Evolutionary conservation across 2,329 filamentous ascomycete genomes (phyloP).

Genomic region (Epichloe amarillans): DNA sequence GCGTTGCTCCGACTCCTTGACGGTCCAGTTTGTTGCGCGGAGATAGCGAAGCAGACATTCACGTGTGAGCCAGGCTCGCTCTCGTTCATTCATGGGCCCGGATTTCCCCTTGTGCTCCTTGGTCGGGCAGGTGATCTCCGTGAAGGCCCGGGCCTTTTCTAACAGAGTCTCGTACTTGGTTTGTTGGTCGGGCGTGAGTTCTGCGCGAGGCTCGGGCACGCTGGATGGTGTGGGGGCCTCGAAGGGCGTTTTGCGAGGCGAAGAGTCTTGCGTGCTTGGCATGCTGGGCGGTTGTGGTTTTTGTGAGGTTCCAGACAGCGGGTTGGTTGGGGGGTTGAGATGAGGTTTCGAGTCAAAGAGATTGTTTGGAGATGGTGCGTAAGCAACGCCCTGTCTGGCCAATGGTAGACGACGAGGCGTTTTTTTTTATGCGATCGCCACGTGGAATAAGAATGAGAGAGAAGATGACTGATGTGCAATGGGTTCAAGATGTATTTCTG

Average conservation of each 20-base stretch:
- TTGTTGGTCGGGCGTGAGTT: slow-evolving; percentile 64
- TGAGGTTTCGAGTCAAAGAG: too few relatives aligned
- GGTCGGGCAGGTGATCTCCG: slow-evolving; percentile 34
- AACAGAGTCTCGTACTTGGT: slow-evolving; percentile 72
- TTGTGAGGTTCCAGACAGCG: neutral
- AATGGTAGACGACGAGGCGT: too few relatives aligned
- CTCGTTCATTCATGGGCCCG: slow-evolving; percentile 59
- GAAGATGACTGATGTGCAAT: too few relatives aligned
- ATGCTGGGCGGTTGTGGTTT: neutral
- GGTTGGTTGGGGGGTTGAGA: neutral
- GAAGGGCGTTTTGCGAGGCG: slow-evolving; percentile 41
- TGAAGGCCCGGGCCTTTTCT: slow-evolving; percentile 56
- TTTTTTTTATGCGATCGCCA: too few relatives aligned
- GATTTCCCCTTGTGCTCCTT: slow-evolving; percentile 42
- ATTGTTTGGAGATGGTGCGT: too few relatives aligned
- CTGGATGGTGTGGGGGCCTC: slow-evolving; percentile 41
- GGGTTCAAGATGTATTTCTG: too few relatives aligned
- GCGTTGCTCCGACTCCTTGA: slow-evolving; percentile 63
- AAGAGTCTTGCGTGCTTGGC: neutral
- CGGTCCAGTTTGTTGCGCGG: slow-evolving; percentile 82
- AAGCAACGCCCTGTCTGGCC: too few relatives aligned
- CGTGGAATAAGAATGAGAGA: too few relatives aligned
- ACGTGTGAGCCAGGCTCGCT: slow-evolving; percentile 80
- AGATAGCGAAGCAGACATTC: slow-evolving; percentile 91
- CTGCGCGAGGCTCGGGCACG: slow-evolving; percentile 40